Conservation (phyloP, 2,329 filamentous ascomycete genomes). For the Bipolaris sorokiniana region DNA sequence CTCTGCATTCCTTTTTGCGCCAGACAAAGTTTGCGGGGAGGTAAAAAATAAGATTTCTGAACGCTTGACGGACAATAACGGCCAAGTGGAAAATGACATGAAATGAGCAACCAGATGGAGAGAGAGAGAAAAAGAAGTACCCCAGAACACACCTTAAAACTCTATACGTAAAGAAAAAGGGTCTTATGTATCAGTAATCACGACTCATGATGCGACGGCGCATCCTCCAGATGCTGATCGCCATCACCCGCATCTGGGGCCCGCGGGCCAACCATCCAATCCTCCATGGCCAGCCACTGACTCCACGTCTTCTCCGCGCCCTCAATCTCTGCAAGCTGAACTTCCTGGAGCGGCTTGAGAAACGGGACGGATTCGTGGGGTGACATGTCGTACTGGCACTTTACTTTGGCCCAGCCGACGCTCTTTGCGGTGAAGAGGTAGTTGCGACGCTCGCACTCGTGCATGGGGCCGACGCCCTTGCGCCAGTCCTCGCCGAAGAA, state of each 20-base stretch:
- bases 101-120: too few relatives aligned
- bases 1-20: too few relatives aligned
- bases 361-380: slow-evolving; percentile 86
- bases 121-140: too few relatives aligned
- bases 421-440: slow-evolving; percentile 96
- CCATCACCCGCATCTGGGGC: slow-evolving; percentile 60
- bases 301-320: slow-evolving; percentile 87
- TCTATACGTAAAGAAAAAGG: too few relatives aligned
- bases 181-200: too few relatives aligned
- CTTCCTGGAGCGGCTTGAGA: slow-evolving; percentile 78
- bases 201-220: too few relatives aligned
- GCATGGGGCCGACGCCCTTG: slow-evolving; percentile 77
- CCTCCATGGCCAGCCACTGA: slow-evolving; percentile 94
- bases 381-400: slow-evolving; percentile 86
- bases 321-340: slow-evolving; percentile 79
- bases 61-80: too few relatives aligned
- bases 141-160: too few relatives aligned
- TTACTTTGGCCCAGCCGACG: slow-evolving; percentile 86
- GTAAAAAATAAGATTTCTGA: too few relatives aligned
- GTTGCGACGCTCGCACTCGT: slow-evolving; percentile 89
- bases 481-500: slow-evolving; percentile 97
- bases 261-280: slow-evolving; percentile 94
- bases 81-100: too few relatives aligned
- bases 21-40: too few relatives aligned
- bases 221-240: slow-evolving; percentile 34